phyloP scores from a whole-genome alignment of 2,329 filamentous ascomycete species.

The Trichoderma lentiforme region DNA sequence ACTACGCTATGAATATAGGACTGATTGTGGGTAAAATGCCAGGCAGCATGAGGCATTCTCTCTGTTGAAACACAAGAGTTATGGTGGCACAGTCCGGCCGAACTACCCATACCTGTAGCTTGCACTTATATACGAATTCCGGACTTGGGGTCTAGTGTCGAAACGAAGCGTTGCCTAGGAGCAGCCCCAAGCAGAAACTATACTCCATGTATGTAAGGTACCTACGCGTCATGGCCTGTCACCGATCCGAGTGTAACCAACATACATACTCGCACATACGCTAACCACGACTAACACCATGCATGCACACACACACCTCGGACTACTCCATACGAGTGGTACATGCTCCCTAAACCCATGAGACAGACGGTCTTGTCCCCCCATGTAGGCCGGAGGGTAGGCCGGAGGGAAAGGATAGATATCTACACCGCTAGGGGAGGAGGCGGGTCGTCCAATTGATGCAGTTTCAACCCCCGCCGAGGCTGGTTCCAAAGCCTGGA shows the following conservation, averaged over 20 bases:
- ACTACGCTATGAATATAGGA: neutral
- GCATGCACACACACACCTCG: neutral
- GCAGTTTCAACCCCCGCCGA: constrained; percentile 6
- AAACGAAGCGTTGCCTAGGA: neutral
- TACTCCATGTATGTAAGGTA: neutral
- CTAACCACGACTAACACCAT: neutral
- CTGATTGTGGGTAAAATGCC: neutral
- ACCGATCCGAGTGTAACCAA: neutral
- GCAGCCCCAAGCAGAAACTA: neutral
- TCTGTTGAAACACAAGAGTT: neutral
- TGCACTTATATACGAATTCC: neutral
- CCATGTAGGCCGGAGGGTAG: neutral
- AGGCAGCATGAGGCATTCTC: neutral
- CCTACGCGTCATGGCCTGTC: neutral
- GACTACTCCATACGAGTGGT: neutral
- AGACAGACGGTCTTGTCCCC: neutral
- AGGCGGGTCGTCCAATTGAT: neutral
- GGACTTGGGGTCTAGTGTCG: neutral
- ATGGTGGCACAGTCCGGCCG: neutral
- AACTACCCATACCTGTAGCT: neutral
- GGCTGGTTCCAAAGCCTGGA: neutral
- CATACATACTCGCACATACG: neutral
- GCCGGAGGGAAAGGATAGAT: neutral
- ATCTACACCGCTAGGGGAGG: neutral
- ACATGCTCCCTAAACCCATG: neutral